phyloP scores from a whole-genome alignment of 2,329 filamentous ascomycete species.

The Cryphonectria naterciae region DNA sequence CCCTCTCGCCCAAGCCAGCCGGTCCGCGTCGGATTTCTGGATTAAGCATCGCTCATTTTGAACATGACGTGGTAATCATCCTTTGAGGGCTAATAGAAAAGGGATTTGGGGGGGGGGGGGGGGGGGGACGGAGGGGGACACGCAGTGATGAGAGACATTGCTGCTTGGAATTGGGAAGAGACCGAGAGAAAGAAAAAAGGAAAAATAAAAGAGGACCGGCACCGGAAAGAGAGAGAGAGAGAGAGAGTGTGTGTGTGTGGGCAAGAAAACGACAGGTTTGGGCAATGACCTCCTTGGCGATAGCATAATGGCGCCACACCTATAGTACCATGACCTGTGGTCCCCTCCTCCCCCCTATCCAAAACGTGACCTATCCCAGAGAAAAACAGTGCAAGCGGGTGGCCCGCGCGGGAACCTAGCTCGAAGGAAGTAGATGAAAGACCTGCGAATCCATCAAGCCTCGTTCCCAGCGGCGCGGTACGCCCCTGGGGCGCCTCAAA shows the following conservation, averaged over 20 bases:
- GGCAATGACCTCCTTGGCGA: background rate
- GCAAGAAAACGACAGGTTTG: background rate
- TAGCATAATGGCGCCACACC: conserved; percentile 3
- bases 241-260: background rate
- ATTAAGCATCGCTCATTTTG: background rate
- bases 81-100: background rate
- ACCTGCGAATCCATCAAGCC: background rate
- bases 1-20: background rate
- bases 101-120: too few relatives aligned
- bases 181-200: background rate
- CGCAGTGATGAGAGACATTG: background rate
- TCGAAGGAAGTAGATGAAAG: background rate
- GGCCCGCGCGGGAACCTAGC: conserved; percentile 1
- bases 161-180: background rate
- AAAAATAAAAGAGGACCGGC: background rate
- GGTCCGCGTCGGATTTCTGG: background rate
- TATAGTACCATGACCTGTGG: background rate
- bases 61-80: background rate
- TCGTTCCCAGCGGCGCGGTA: conserved; percentile 9
- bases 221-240: background rate
- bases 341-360: background rate
- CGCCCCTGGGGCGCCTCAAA: background rate
- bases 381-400: background rate
- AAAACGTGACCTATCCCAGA: conserved; percentile 1
- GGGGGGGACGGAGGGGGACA: too few relatives aligned